Percentiles rank a stretch among this genome's conserved stretches.
Conservation (phyloP, 2,329 filamentous ascomycete genomes). For the Colletotrichum camelliae region DNA sequence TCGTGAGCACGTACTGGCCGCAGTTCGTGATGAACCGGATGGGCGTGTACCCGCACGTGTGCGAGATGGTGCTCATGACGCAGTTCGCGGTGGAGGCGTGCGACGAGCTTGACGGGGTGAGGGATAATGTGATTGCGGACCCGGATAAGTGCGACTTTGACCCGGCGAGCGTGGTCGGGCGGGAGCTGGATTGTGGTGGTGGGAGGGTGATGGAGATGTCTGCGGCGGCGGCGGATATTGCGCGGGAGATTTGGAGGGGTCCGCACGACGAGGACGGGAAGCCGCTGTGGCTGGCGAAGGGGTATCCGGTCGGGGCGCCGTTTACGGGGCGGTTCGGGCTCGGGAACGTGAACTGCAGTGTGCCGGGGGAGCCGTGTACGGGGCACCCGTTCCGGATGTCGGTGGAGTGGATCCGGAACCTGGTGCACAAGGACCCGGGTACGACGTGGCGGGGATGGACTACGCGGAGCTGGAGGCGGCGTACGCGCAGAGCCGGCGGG, state of each 20-base stretch:
- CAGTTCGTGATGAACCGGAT: slow-evolving; percentile 21
- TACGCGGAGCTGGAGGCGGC: slow-evolving; percentile 3
- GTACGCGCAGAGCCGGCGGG: neutral
- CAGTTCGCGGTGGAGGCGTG: slow-evolving; percentile 23
- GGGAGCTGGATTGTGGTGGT: slow-evolving; percentile 29
- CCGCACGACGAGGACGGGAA: slow-evolving; percentile 3
- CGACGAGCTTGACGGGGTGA: slow-evolving; percentile 19
- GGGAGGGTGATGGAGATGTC: slow-evolving; percentile 5
- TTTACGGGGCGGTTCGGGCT: slow-evolving; percentile 17
- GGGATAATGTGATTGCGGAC: slow-evolving; percentile 15
- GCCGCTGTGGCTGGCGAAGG: slow-evolving; percentile 4
- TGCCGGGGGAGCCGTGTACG: neutral
- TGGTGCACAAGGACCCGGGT: slow-evolving; percentile 10
- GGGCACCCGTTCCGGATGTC: slow-evolving; percentile 18
- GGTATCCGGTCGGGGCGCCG: slow-evolving; percentile 10
- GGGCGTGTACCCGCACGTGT: slow-evolving; percentile 10
- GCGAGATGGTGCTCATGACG: slow-evolving; percentile 35
- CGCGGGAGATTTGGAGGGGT: slow-evolving; percentile 14
- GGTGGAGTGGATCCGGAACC: slow-evolving; percentile 18
- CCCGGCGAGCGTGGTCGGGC: slow-evolving; percentile 23
- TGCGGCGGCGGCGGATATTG: slow-evolving; percentile 1
- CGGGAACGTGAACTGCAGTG: slow-evolving; percentile 20
- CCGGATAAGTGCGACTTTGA: slow-evolving; percentile 27
- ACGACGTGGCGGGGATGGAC: slow-evolving; percentile 2
- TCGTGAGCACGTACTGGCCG: slow-evolving; percentile 22